Base-by-base conservation (phyloP, 148 eudicot species). In the Chenopodium quinoa region DNA sequence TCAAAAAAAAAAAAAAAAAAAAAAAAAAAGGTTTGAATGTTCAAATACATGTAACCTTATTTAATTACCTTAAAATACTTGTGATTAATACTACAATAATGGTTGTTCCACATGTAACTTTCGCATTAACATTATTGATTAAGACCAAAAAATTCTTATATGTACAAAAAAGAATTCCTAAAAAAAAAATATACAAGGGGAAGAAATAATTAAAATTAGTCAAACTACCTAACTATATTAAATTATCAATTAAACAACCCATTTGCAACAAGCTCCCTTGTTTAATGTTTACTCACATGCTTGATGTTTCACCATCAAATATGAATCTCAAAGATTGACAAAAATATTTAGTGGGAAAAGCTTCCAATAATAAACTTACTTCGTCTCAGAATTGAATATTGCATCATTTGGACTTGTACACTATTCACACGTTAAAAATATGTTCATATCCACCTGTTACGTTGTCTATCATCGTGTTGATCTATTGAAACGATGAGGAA, bases 401-500 rank as follows among this genome's bases (percentile, higher is more conserved):
- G 8, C 44, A 40, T 40, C 44, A 40, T 40, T 40, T 40, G 1
- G 44, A 40, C 7, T 40, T 40, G 0, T 40, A 40, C 44, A 40
- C 44, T 40, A 40, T 40, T 40, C 44, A 40, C 44, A 40, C 7
- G 8, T 40, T 40, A 40, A 40, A 40, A 40, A 40, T 40, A 40
- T 40, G 44, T 40, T 40, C 44, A 6, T 40, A 40, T 40, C 7
- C 7, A 40, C 44, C 1, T 40, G 44, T 40, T 40, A 40, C 44
- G 44, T 6, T 6, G 7, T 40, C n/a, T 46, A 69, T 54, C 65
- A 47, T 25, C 82, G 16, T 70, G 31, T 47, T 56, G 88, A 90
- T 64, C 86, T 73, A 47, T 88, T 81, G 65, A 92, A 92, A 40
- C 94, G 78, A 0, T 88, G 92, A 22, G 98, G 99, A 52, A 93